Percentiles rank a stretch among this genome's conserved stretches.
These are phyloP conservation scores for Cnidoscolus chayamansa DNA, from an alignment of 441 rosid genomes.

Conservation along the genomic window DNA sequence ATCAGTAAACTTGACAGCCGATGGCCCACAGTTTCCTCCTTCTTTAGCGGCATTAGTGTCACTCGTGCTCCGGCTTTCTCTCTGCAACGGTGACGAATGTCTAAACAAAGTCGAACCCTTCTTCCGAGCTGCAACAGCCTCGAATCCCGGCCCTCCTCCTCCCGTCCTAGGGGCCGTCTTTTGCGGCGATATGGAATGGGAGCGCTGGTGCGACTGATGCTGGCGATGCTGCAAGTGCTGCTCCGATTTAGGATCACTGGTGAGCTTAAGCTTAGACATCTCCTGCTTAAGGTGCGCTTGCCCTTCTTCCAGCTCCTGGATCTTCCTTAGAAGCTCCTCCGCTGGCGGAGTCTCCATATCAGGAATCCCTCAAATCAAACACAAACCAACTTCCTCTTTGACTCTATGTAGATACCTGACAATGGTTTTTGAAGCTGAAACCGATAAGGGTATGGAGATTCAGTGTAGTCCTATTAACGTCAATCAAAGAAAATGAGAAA, in stretches of 20 bases:
- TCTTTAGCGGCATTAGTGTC: conserved; percentile 25
- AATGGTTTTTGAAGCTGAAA: neutral
- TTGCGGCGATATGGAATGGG: conserved; percentile 82
- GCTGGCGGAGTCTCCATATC: conserved; percentile 64
- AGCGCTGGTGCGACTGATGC: conserved; percentile 44
- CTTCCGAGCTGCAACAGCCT: conserved; percentile 40
- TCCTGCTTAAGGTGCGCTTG: conserved; percentile 75
- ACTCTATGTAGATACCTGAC: neutral
- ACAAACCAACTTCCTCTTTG: neutral
- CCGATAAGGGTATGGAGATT: conserved; percentile 3
- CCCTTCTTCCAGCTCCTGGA: conserved; percentile 82
- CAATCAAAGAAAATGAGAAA: neutral
- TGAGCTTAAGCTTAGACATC: conserved; percentile 65
- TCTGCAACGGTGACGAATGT: conserved; percentile 79
- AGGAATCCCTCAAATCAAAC: conserved; percentile 4
- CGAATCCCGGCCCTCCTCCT: conserved; percentile 28
- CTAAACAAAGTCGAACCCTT: conserved; percentile 58
- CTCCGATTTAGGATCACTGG: conserved; percentile 33
- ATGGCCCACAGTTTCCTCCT: conserved; percentile 38
- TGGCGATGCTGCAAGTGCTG: conserved; percentile 19
- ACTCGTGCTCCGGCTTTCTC: conserved; percentile 42
- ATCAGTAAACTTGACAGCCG: conserved; percentile 58
- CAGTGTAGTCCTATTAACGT: neutral
- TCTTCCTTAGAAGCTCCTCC: conserved; percentile 76
- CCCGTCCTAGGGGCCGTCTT: conserved; percentile 41